Conservation (phyloP, 805 yeast genomes). For the Hagleromyces aurorensis region DNA sequence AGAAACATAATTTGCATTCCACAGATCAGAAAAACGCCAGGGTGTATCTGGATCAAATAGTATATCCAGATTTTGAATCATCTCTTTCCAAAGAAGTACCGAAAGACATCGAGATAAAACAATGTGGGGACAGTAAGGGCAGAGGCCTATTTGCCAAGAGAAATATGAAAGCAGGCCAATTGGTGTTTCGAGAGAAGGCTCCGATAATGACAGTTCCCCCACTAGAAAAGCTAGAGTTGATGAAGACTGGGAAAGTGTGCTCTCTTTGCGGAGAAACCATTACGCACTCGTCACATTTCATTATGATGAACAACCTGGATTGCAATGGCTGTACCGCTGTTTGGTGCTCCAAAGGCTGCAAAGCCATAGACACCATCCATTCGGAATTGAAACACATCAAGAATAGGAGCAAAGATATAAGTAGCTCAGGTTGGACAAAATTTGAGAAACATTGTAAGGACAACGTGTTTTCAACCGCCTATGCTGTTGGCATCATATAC, state of each 20-base stretch:
- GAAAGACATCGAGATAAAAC: constrained; percentile 3
- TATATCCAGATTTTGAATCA: constrained; percentile 36
- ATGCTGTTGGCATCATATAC: constrained; percentile 51
- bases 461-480: constrained; percentile 62
- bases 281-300: constrained; percentile 21
- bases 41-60: constrained; percentile 41
- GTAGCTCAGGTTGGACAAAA: constrained; percentile 42
- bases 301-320: constrained; percentile 43
- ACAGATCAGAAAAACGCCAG: constrained; percentile 41
- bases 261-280: constrained; percentile 60
- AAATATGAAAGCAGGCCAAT: constrained; percentile 40
- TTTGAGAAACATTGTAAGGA: constrained; percentile 56
- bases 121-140: constrained; percentile 7
- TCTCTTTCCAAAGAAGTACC: constrained; percentile 4
- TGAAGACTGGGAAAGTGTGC: constrained; percentile 59
- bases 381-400: constrained; percentile 47
- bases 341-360: constrained; percentile 67
- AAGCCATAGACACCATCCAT: constrained; percentile 47
- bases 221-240: constrained; percentile 52
- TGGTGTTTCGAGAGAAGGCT: constrained; percentile 52
- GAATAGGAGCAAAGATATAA: constrained; percentile 30
- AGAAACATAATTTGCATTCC: constrained; percentile 46
- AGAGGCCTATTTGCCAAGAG: constrained; percentile 41
- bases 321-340: constrained; percentile 57
- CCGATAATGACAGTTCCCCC: constrained; percentile 61